Conservation (phyloP, 257 asterid genomes). For the Nicotiana benthamiana region DNA sequence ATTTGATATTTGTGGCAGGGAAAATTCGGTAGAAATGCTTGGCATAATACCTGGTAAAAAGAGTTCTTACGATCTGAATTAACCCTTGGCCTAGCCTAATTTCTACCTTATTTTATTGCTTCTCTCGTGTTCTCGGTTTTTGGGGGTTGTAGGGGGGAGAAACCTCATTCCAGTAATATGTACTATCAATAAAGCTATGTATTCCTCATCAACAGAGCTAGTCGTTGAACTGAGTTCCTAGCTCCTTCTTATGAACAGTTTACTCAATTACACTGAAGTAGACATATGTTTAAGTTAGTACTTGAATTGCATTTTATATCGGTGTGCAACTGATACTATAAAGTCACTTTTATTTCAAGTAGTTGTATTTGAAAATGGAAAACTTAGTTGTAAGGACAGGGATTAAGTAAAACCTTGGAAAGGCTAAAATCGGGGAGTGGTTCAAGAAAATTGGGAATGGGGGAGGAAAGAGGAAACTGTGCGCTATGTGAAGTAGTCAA, state of each 20-base stretch:
- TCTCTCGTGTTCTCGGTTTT: not conserved
- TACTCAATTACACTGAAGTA: not conserved
- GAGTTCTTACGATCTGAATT: not conserved
- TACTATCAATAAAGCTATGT: not conserved
- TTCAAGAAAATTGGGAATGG: not conserved
- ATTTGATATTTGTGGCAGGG: not conserved
- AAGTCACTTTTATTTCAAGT: not conserved
- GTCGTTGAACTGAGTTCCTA: not conserved
- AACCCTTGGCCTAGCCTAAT: not conserved
- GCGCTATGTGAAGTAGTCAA: not conserved
- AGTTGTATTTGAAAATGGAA: not conserved
- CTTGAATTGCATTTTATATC: not conserved
- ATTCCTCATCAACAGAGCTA: not conserved
- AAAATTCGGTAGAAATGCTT: not conserved
- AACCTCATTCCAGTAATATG: not conserved
- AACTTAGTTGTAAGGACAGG: not conserved
- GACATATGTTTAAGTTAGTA: not conserved
- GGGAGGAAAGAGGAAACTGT: not conserved
- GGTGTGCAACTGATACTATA: not conserved
- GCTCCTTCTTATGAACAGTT: not conserved
- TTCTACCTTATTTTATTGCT: not conserved
- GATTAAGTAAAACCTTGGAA: not conserved
- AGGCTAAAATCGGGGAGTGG: no score
- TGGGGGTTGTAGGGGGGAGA: not conserved
- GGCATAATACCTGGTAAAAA: not conserved